Base-by-base conservation (phyloP, 805 yeast species). In the Kodamaea lidongshanica region DNA sequence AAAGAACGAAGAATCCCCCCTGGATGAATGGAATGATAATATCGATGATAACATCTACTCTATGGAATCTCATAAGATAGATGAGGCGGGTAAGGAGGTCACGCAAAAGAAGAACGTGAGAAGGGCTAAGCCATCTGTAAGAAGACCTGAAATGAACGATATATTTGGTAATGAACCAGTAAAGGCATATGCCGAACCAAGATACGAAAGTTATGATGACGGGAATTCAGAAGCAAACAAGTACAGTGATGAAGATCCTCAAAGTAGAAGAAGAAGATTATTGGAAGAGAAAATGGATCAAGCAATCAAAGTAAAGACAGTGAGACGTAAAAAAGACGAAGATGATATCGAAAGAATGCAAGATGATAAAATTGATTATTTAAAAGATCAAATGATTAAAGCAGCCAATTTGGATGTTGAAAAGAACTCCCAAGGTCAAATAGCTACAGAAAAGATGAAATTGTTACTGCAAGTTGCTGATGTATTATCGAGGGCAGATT, bases 341-440 rank as follows among this genome's bases (percentile, higher is more conserved):
- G 95, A 86, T 50, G 98, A 92, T 59, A 62, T 92, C 42, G 97
- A 94, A 53, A 79, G 86, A 48, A 81, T 85, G 79, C 94, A 88
- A 53, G 99, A 92, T 65, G 96, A 88, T 50, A 72, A 74, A 37
- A 84, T 92, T 41, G 77, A 85, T 31, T 70, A 71, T 38, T 67
- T 92, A 43, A 84, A 94, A 42, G 87, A 81, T 45, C 76, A 75
- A 56, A 92, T 92, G 99, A 83, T 87, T 46, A 73, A 77, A 41
- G 89, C 87, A 4, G 94, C 94, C 9, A 79, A 77, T 52, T 58
- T 70, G 48, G 94, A 83, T 56, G 74, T 74, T 30, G 81, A 75
- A 43, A 54, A 65, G 63, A 58, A 59, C 60, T 62, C 72, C 28
- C 72, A 76, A 43, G 79, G 80, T 20, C 65, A 61, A 44, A 82